phyloP scores from a whole-genome alignment of 2,329 filamentous ascomycete species.

The Neofusicoccum laricinum region DNA sequence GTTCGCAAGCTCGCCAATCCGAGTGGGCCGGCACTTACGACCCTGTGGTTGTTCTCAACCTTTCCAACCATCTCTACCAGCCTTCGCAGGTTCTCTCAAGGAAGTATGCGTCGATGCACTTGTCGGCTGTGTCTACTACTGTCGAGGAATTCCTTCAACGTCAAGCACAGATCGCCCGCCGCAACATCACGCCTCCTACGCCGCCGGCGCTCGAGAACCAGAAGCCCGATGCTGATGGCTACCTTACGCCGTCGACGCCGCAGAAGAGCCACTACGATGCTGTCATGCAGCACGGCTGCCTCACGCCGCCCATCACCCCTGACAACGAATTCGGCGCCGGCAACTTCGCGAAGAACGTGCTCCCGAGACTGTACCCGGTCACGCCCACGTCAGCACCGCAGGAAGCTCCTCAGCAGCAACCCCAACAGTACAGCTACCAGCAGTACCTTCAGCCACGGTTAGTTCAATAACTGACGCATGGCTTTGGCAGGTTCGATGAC shows the following conservation, averaged over 20 bases:
- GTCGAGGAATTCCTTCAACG: conserved; percentile 66
- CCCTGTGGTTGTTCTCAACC: conserved; percentile 61
- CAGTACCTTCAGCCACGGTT: conserved; percentile 36
- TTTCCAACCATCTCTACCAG: conserved; percentile 64
- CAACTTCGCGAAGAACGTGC: conserved; percentile 29
- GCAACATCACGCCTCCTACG: conserved; percentile 48
- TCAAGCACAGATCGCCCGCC: conserved; percentile 54
- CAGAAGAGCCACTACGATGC: conserved; percentile 68
- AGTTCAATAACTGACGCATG: conserved; percentile 26
- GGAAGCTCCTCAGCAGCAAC: conserved; percentile 26
- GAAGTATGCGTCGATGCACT: conserved; percentile 66
- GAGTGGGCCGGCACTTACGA: conserved; percentile 74
- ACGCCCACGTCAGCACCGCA: conserved; percentile 31
- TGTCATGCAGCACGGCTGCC: conserved; percentile 68
- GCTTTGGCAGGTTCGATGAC: conserved; percentile 1
- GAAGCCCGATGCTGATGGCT: conserved; percentile 44
- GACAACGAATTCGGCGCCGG: conserved; percentile 50
- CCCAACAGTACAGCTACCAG: conserved; percentile 32
- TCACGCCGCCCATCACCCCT: conserved; percentile 83
- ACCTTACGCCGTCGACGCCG: conserved; percentile 71
- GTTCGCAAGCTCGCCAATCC: conserved; percentile 70
- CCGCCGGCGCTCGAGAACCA: conserved; percentile 57
- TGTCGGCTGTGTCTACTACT: conserved; percentile 62
- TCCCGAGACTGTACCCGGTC: conserved; percentile 30
- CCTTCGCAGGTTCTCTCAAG: conserved; percentile 65